Evolutionary conservation across 768 basidiomycete species (phyloP).

Genomic region (Trametes cingulata): DNA sequence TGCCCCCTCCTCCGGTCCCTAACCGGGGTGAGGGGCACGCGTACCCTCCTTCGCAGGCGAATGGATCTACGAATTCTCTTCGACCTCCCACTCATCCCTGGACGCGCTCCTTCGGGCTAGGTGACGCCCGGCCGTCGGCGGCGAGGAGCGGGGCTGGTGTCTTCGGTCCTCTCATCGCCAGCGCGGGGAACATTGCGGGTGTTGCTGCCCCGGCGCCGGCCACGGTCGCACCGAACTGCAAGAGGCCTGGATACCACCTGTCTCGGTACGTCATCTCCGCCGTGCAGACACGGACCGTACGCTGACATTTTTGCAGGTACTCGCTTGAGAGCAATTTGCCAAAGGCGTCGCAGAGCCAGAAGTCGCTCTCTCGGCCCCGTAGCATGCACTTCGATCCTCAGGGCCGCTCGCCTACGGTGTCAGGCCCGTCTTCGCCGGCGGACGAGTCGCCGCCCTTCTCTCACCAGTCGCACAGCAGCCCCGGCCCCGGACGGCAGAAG

Average conservation of each 20-base stretch:
- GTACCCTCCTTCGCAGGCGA: slow-evolving; percentile 3
- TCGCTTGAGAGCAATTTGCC: slow-evolving; percentile 29
- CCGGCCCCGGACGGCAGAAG: slow-evolving; percentile 21
- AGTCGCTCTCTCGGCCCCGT: slow-evolving; percentile 20
- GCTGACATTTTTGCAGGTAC: slow-evolving; percentile 22
- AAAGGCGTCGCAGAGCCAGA: neutral
- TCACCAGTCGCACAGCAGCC: neutral
- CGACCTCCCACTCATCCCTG: slow-evolving; percentile 17
- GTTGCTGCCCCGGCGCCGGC: slow-evolving; percentile 54
- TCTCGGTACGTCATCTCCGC: slow-evolving; percentile 46
- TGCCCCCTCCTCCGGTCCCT: slow-evolving; percentile 4
- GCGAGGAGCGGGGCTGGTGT: slow-evolving; percentile 60
- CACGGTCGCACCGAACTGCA: slow-evolving; percentile 56
- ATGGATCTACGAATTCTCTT: slow-evolving; percentile 7
- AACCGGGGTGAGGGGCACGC: neutral
- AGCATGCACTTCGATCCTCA: slow-evolving; percentile 21
- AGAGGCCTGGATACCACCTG: slow-evolving; percentile 64
- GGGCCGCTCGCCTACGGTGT: neutral
- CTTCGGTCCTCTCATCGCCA: slow-evolving; percentile 70
- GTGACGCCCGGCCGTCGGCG: slow-evolving; percentile 33
- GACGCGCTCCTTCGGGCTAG: slow-evolving; percentile 13
- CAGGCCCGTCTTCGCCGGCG: slow-evolving; percentile 13
- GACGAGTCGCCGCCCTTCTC: slow-evolving; percentile 13
- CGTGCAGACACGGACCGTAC: neutral
- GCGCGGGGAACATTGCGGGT: slow-evolving; percentile 65